phyloP scores from a whole-genome alignment of 352 stramenopile species.

The Ophiocytium majus region DNA sequence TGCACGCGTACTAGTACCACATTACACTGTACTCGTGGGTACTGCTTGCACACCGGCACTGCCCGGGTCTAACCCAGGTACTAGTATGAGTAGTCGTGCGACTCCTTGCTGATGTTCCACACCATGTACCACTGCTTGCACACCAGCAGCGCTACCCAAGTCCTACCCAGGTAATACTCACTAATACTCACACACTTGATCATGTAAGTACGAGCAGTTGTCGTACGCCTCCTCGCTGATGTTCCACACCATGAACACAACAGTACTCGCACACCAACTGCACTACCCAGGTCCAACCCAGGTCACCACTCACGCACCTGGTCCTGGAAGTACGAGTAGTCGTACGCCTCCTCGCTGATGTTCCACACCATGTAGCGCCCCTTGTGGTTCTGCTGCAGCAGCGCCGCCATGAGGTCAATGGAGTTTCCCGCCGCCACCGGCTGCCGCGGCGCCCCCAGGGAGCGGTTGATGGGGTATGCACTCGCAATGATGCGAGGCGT shows the following conservation, averaged over 20 bases:
- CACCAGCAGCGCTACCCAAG: no score
- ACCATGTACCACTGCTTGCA: no score
- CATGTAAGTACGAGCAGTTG: constrained; percentile 87
- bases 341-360: constrained; percentile 92
- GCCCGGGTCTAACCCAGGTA: no score
- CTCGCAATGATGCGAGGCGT: constrained; percentile 79
- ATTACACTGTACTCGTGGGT: no score
- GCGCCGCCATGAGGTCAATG: constrained; percentile 82
- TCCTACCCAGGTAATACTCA: constrained; percentile 6
- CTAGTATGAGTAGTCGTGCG: no score
- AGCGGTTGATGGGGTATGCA: constrained; percentile 75
- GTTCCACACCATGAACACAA: constrained; percentile 99
- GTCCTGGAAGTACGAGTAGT: constrained; percentile 88
- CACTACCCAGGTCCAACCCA: not conserved
- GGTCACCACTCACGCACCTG: constrained; percentile 61
- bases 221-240: constrained; percentile 93
- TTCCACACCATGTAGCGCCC: constrained; percentile 98
- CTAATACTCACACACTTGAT: constrained; percentile 76
- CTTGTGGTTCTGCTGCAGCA: constrained; percentile 85
- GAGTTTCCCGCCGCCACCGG: constrained; percentile 68
- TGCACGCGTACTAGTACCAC: no score
- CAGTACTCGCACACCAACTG: no score
- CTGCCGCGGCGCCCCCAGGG: constrained; percentile 1
- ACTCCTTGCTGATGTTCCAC: no score
- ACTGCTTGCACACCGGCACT: no score